phyloP scores from a whole-genome alignment of 148 eudicot genomes.

The Amaranthus hypochondriacus region DNA sequence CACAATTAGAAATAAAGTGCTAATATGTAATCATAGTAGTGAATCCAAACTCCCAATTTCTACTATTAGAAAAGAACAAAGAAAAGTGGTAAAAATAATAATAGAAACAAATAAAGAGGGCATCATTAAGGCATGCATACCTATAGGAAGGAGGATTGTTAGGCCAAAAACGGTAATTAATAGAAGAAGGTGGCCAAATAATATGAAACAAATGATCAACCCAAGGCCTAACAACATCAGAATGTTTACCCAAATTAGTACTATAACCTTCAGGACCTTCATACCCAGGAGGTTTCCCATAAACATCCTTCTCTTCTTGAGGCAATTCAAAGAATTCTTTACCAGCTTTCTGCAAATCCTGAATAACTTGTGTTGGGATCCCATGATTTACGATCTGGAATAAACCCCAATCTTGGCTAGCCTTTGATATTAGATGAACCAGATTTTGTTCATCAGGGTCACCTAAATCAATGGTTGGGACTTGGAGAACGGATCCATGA shows the following conservation, averaged over 20 bases:
- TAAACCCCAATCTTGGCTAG: constrained; percentile 47
- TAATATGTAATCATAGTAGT: too few relatives aligned
- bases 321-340: constrained; percentile 46
- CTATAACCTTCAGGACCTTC: constrained; percentile 65
- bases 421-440: constrained; percentile 26
- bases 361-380: constrained; percentile 35
- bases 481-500: constrained; percentile 28
- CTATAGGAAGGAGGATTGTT: constrained; percentile 66
- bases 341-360: constrained; percentile 35
- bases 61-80: neutral
- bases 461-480: constrained; percentile 40
- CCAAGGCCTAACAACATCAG: constrained; percentile 29
- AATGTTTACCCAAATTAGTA: constrained; percentile 23
- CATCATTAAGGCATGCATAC: too few relatives aligned
- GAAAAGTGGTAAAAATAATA: neutral
- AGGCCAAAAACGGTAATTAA: constrained; percentile 70
- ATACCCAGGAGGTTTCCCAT: constrained; percentile 40
- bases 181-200: constrained; percentile 65
- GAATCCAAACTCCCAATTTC: neutral
- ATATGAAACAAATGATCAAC: constrained; percentile 83
- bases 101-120: too few relatives aligned
- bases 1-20: too few relatives aligned
- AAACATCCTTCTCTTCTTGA: constrained; percentile 47
- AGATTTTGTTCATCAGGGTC: constrained; percentile 18
- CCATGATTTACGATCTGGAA: constrained; percentile 51